phyloP scores from a whole-genome alignment of 345 rosid genomes.

The Populus alba region DNA sequence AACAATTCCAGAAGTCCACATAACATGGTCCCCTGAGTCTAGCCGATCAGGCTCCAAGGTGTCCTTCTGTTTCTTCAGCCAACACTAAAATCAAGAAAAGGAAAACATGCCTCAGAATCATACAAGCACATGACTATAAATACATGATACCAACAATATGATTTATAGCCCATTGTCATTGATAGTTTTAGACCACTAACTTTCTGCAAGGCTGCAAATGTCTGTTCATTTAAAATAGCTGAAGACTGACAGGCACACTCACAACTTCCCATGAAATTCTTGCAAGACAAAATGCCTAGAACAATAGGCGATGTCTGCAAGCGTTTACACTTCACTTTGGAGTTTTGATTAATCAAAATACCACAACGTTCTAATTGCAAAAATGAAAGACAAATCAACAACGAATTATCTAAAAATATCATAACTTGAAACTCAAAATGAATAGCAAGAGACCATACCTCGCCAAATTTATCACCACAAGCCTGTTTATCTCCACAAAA shows the following conservation, averaged over 20 bases:
- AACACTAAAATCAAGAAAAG: constrained; percentile 23
- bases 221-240: background rate
- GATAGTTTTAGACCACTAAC: background rate
- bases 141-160: background rate
- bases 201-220: background rate
- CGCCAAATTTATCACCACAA: constrained; percentile 44
- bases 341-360: background rate
- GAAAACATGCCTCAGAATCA: constrained; percentile 1
- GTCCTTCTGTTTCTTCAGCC: constrained; percentile 39
- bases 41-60: constrained; percentile 19
- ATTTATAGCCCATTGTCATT: background rate
- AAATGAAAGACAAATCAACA: background rate
- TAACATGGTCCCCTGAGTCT: constrained; percentile 24
- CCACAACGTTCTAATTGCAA: background rate
- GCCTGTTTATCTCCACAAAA: constrained; percentile 37
- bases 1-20: constrained; percentile 39
- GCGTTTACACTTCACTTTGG: background rate
- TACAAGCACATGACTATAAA: background rate
- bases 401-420: background rate
- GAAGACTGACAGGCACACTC: background rate
- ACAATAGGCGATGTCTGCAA: background rate
- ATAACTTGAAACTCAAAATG: background rate
- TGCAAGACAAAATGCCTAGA: background rate
- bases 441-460: constrained; percentile 20
- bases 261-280: background rate